These are phyloP conservation scores for Penicillium crystallinum DNA, from an alignment of 495 filamentous ascomycete genomes.

Conservation along the genomic window DNA sequence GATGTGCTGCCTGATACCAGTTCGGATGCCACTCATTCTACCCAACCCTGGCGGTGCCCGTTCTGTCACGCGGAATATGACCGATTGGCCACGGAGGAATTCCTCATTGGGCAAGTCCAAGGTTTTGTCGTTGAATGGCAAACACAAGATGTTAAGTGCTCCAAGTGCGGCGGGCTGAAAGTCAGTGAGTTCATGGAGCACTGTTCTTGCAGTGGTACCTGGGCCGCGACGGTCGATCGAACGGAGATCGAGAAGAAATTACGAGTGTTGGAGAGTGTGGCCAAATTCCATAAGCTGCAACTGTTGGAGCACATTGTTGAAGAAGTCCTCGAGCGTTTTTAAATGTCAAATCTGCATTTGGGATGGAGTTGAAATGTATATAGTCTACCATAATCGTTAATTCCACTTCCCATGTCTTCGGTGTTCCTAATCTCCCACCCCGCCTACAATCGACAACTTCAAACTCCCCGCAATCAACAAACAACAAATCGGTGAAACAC, in stretches of 20 bases:
- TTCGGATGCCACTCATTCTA: slow-evolving; percentile 29
- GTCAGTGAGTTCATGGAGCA: slow-evolving; percentile 96
- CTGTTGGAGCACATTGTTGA: slow-evolving; percentile 73
- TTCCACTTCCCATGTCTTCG: too few species aligned
- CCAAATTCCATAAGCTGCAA: slow-evolving; percentile 69
- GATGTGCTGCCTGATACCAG: slow-evolving; percentile 60
- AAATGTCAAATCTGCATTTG: slow-evolving; percentile 7
- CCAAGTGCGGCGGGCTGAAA: slow-evolving; percentile 48
- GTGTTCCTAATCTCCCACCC: neutral
- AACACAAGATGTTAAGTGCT: slow-evolving; percentile 85
- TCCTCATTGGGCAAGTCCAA: slow-evolving; percentile 71
- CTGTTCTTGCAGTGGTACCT: slow-evolving; percentile 83
- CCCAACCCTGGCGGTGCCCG: slow-evolving; percentile 67
- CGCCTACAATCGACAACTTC: neutral
- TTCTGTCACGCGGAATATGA: slow-evolving; percentile 75
- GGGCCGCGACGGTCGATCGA: slow-evolving; percentile 65
- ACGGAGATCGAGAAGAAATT: slow-evolving; percentile 63
- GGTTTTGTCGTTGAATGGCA: slow-evolving; percentile 72
- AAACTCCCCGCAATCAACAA: slow-evolving; percentile 1
- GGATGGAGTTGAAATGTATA: neutral
- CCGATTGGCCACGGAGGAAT: slow-evolving; percentile 73
- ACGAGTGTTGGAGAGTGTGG: slow-evolving; percentile 66
- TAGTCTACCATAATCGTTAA: neutral
- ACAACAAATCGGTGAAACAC: neutral
- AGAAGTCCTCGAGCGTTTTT: slow-evolving; percentile 43